Conservation (phyloP, 768 basidiomycete genomes). For the Cyclocybe cylindracea region DNA sequence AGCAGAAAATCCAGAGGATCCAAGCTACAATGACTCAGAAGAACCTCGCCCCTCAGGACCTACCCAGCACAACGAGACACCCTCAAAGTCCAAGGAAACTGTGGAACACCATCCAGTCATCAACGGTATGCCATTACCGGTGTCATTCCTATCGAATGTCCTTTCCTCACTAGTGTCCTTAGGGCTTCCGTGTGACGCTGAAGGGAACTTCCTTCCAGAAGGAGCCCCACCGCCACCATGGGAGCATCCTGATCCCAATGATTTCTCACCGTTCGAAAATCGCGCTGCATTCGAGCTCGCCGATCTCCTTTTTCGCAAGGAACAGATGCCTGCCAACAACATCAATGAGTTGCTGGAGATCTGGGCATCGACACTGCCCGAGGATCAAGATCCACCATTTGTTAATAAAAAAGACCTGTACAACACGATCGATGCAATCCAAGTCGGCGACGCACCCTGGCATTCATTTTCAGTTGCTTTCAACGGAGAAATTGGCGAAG, state of each 20-base stretch:
- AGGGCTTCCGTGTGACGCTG: background rate
- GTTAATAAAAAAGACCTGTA: constrained; percentile 27
- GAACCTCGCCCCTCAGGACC: too few relatives aligned
- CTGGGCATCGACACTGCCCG: constrained; percentile 4
- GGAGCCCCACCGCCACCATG: background rate
- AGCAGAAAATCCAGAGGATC: too few relatives aligned
- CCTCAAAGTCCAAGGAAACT: too few relatives aligned
- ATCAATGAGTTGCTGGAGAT: constrained; percentile 14
- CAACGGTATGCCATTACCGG: too few relatives aligned
- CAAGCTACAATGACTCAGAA: too few relatives aligned
- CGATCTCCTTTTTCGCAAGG: constrained; percentile 16
- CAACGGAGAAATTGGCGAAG: constrained; percentile 17
- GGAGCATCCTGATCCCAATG: background rate
- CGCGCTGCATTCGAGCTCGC: constrained; percentile 17
- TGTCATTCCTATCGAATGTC: too few relatives aligned
- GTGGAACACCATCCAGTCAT: too few relatives aligned
- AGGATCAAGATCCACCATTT: constrained; percentile 27
- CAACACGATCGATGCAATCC: constrained; percentile 30
- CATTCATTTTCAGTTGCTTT: constrained; percentile 28
- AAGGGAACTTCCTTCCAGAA: constrained; percentile 2
- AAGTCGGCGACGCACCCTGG: constrained; percentile 36
- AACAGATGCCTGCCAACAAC: constrained; percentile 15
- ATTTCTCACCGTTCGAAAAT: constrained; percentile 12
- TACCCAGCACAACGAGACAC: too few relatives aligned
- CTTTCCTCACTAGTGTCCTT: too few relatives aligned